A percentile compares a stretch with the other conserved stretches of the same genome.
Evolutionary conservation across 495 filamentous ascomycete species (phyloP).

Genomic region (Xylaria castorea): DNA sequence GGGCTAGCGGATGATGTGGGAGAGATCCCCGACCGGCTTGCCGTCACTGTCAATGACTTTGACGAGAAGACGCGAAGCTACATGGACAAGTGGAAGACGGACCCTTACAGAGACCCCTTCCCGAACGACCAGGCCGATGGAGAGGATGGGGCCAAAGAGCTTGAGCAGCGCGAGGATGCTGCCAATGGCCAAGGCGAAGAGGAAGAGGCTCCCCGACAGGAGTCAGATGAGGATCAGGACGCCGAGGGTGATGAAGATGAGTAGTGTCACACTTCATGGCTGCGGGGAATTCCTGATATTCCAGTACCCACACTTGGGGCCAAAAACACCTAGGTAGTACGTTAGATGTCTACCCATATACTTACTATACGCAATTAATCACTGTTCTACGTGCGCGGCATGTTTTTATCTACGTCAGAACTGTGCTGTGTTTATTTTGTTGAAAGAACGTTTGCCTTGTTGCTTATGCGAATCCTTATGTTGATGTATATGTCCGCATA

Average conservation of each 20-base stretch:
- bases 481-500: neutral
- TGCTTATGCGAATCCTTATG: neutral
- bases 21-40: slow-evolving; percentile 52
- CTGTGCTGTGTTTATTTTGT: neutral
- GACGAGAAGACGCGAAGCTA: slow-evolving; percentile 46
- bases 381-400: neutral
- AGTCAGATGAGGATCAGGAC: slow-evolving; percentile 47
- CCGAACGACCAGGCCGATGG: slow-evolving; percentile 39
- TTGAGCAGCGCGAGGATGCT: slow-evolving; percentile 22
- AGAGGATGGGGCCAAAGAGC: slow-evolving; percentile 22
- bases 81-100: slow-evolving; percentile 48
- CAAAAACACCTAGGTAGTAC: neutral
- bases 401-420: neutral
- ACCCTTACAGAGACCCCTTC: slow-evolving; percentile 43
- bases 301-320: neutral
- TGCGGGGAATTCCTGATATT: neutral
- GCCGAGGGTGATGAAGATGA: slow-evolving; percentile 41
- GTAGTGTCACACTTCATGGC: neutral
- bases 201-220: slow-evolving; percentile 40
- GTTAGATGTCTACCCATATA: neutral
- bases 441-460: neutral
- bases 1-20: slow-evolving; percentile 49
- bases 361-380: neutral
- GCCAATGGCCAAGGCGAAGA: slow-evolving; percentile 35
- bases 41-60: slow-evolving; percentile 52